Evolutionary conservation across 2,329 filamentous ascomycete species (phyloP).

Genomic region (Penicillium sp.): DNA sequence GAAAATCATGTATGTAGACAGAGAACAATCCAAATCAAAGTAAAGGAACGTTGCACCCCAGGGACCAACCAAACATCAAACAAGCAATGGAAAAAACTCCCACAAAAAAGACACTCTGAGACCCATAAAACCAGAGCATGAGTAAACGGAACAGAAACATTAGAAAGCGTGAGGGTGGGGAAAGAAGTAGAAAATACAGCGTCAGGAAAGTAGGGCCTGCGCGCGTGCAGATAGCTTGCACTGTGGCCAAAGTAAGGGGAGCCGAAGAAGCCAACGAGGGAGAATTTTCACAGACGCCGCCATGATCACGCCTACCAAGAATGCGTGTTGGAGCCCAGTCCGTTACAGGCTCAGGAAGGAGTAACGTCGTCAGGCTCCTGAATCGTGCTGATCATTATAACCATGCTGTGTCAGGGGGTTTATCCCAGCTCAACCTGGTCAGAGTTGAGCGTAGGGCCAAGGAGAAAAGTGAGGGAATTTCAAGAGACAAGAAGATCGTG

Average conservation of each 20-base stretch:
- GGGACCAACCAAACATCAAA: conserved; percentile 21
- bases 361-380: conserved; percentile 29
- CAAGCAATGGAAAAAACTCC: conserved; percentile 21
- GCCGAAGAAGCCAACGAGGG: conserved; percentile 18
- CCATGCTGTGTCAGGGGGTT: conserved; percentile 32
- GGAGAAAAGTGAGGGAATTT: conserved; percentile 8
- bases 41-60: conserved; percentile 11
- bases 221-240: conserved; percentile 11
- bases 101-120: not conserved
- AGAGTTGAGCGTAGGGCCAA: not conserved
- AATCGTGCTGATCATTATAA: conserved; percentile 37
- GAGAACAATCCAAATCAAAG: conserved; percentile 16
- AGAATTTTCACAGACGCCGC: conserved; percentile 25
- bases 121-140: conserved; percentile 5
- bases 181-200: conserved; percentile 12
- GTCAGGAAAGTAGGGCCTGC: conserved; percentile 8
- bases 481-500: conserved; percentile 5
- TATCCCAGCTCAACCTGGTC: too few species aligned
- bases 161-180: conserved; percentile 2
- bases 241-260: conserved; percentile 20
- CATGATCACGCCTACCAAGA: conserved; percentile 26
- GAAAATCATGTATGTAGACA: conserved; percentile 19
- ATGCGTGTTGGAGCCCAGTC: conserved; percentile 22
- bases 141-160: conserved; percentile 11
- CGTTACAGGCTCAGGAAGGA: conserved; percentile 22